Conservation (phyloP, 352 stramenopile species). For the Phytophthora melonis region DNA sequence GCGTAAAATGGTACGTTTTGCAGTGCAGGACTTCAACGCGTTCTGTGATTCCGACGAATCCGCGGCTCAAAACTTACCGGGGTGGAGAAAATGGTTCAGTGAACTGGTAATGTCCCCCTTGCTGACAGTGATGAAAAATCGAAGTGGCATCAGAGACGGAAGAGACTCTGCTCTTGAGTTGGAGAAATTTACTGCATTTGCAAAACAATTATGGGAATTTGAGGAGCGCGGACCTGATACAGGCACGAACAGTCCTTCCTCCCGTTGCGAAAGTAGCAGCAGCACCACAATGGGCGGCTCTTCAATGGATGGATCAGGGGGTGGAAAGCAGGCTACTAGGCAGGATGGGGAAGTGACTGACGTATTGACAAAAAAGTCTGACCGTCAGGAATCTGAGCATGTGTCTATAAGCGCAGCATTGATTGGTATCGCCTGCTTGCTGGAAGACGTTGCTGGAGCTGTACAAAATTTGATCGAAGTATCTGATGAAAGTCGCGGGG, state of each 20-base stretch:
- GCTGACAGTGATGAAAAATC: constrained; percentile 24
- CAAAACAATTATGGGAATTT: constrained; percentile 31
- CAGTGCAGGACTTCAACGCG: constrained; percentile 62
- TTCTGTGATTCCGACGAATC: constrained; percentile 34
- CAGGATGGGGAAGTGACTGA: not conserved
- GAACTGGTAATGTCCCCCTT: constrained; percentile 55
- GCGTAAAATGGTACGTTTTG: constrained; percentile 48
- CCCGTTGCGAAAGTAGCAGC: constrained; percentile 30
- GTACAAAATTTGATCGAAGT: constrained; percentile 46
- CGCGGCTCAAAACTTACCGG: constrained; percentile 41
- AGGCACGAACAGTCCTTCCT: constrained; percentile 2
- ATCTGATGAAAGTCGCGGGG: constrained; percentile 22
- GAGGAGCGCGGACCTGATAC: not conserved
- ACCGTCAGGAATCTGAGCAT: not conserved
- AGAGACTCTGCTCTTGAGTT: constrained; percentile 22
- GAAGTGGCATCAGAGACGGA: not conserved
- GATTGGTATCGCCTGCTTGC: constrained; percentile 58
- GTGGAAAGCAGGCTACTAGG: constrained; percentile 9
- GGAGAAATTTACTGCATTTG: constrained; percentile 43
- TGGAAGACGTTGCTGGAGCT: constrained; percentile 54
- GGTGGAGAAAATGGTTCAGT: constrained; percentile 70
- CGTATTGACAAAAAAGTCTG: not conserved
- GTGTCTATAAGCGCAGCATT: constrained; percentile 37
- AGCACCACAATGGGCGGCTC: constrained; percentile 23
- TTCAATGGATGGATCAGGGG: constrained; percentile 12